Evolutionary conservation across 2,329 filamentous ascomycete species (phyloP), one percentile per base, ranked within the genome.

Genomic region (Cephalotrichum gorgonifer): DNA sequence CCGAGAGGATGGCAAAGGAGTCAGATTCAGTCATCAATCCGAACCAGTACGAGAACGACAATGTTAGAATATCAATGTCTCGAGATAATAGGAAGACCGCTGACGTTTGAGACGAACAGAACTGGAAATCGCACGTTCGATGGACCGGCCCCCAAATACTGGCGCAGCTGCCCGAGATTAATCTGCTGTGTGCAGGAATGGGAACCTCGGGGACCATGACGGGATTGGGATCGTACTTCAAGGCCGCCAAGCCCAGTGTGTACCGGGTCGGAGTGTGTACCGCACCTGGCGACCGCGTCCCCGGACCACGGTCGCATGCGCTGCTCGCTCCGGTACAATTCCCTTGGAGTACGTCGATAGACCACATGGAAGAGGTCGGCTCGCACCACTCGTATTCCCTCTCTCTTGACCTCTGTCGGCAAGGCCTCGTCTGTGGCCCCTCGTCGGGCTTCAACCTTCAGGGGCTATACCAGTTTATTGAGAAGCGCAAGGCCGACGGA

Each of bases 121-220:
- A 76, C 53, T 76, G 72, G 70, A 66, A 69, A 55, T 62, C 76
- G 3, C 78, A 81, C 55, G 62, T 74, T 2, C 71, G 70, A 45
- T 81, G 77, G 77, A 81, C 77, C 1, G 78, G 76, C 0, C 74
- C 76, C 1, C 78, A 81, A 52, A 77, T 81, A 22, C 65, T 72
- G 41, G 69, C 66, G 43, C 78, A 81, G 47, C 58, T 80, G 3
- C 77, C 76, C 1, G 65, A 76, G 43, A 76, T 79, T 51, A 74
- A 73, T 23, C 64, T 80, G 5, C 64, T 81, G 22, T 77, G 71
- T 44, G 70, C 74, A 1, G 73, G 74, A 0, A 74, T 80, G 70
- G 77, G 78, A 2, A 81, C 75, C 3, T 66, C 68, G 30, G 62
- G 62, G 15, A 71, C 70, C 3, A 69, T 76, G 59, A 74, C 72